These are phyloP conservation scores for Zoysia matrella DNA, from an alignment of 202 grass and related monocot species.

Conservation along the genomic window DNA sequence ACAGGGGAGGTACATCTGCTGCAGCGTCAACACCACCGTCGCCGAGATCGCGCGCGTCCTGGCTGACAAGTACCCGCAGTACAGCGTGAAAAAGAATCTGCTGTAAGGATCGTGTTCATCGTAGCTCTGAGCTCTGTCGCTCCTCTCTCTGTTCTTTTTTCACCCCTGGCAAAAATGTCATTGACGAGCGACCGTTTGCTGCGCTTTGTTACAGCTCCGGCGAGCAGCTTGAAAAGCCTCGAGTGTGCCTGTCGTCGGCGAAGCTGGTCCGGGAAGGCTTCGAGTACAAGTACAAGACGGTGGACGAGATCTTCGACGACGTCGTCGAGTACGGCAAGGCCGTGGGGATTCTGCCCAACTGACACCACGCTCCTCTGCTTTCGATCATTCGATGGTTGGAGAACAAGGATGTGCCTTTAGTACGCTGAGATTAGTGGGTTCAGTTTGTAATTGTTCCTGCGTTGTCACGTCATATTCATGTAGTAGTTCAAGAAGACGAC, in stretches of 20 bases:
- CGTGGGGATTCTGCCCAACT: slow-evolving; percentile 37
- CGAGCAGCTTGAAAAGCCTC: slow-evolving; percentile 48
- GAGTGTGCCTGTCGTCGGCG: slow-evolving; percentile 54
- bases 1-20: slow-evolving; percentile 67
- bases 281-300: slow-evolving; percentile 56
- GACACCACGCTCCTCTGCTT: background rate
- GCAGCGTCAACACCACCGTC: slow-evolving; percentile 49
- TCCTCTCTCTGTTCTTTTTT: background rate
- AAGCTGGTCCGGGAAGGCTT: slow-evolving; percentile 72
- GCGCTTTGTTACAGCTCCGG: slow-evolving; percentile 48
- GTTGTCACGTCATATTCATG: too few species aligned
- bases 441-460: background rate
- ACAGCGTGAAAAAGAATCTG: slow-evolving; percentile 34
- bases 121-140: background rate
- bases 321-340: slow-evolving; percentile 38
- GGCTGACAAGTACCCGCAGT: slow-evolving; percentile 57
- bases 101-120: background rate
- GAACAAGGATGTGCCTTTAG: background rate
- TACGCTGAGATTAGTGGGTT: background rate
- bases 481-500: too few species aligned
- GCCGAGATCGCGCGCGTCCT: slow-evolving; percentile 52
- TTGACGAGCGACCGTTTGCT: background rate
- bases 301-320: slow-evolving; percentile 68
- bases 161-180: background rate
- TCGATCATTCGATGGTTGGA: too few species aligned